Evolutionary conservation across 1,284 basidiomycete genomes (phyloP).

Genomic region (Flammula alnicola): DNA sequence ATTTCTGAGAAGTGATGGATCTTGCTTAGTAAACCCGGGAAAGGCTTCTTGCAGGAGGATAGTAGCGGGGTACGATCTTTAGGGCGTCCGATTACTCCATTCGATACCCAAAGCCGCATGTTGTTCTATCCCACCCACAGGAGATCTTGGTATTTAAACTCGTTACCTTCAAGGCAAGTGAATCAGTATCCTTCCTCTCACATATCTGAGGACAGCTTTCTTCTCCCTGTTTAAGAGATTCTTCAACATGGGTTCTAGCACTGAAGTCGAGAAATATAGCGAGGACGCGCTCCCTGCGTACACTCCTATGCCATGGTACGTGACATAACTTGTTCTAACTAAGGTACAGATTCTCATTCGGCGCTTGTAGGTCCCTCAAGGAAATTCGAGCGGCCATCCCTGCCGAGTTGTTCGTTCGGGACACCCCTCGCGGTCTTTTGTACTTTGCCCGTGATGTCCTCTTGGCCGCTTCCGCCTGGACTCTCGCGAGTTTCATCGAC

Average conservation of each 20-base stretch:
- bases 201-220: constrained; percentile 5
- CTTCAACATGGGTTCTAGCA: constrained; percentile 24
- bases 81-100: constrained; percentile 22
- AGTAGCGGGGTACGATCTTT: constrained; percentile 14
- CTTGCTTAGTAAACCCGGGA: constrained; percentile 15
- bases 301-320: constrained; percentile 52
- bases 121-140: constrained; percentile 2
- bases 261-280: constrained; percentile 30
- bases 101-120: constrained; percentile 1
- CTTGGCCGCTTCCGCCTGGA: constrained; percentile 50
- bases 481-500: constrained; percentile 51
- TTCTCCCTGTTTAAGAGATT: constrained; percentile 21
- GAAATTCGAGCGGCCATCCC: constrained; percentile 62
- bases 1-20: not conserved
- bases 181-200: constrained; percentile 16
- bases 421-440: constrained; percentile 39
- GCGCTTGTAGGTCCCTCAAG: constrained; percentile 46
- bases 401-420: constrained; percentile 46
- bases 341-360: not conserved
- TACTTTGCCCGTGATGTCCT: constrained; percentile 52
- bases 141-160: constrained; percentile 24
- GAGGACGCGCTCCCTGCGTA: constrained; percentile 48
- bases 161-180: constrained; percentile 3
- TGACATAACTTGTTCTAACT: not conserved
- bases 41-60: constrained; percentile 10